Evolutionary conservation across 2,329 filamentous ascomycete species (phyloP).

Genomic region (Pseudogymnoascus sp.): DNA sequence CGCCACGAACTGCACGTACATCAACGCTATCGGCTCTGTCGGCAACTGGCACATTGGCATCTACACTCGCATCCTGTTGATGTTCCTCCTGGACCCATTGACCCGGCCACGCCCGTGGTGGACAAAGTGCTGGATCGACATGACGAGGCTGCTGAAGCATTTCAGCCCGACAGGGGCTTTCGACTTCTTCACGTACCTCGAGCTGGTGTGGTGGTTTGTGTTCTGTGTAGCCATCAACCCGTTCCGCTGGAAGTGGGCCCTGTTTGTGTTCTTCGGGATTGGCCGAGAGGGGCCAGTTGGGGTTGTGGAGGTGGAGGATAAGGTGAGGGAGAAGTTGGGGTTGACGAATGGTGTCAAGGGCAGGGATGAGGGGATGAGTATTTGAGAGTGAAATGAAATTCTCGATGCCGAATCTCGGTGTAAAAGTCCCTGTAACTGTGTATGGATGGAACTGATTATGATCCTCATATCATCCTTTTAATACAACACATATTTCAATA

Average conservation of each 20-base stretch:
- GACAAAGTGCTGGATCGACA: constrained; percentile 84
- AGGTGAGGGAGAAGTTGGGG: constrained; percentile 47
- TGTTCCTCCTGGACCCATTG: constrained; percentile 76
- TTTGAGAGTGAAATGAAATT: background rate
- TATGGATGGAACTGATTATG: background rate
- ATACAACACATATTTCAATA: background rate
- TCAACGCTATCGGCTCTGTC: constrained; percentile 73
- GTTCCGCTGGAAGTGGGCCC: constrained; percentile 84
- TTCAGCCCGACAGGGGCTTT: constrained; percentile 68
- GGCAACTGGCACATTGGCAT: constrained; percentile 88
- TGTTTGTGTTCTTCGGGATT: constrained; percentile 74
- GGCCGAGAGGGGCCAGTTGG: constrained; percentile 58
- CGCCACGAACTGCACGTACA: constrained; percentile 77
- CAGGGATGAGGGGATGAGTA: constrained; percentile 14
- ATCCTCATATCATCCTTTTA: background rate
- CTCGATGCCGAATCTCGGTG: background rate
- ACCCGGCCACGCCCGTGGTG: constrained; percentile 63
- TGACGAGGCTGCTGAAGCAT: constrained; percentile 66
- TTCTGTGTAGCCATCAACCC: constrained; percentile 76
- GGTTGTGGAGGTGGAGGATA: constrained; percentile 61
- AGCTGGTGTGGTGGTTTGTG: constrained; percentile 77
- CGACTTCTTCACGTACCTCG: constrained; percentile 84
- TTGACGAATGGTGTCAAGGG: constrained; percentile 25
- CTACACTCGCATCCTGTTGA: constrained; percentile 76
- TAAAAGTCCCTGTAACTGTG: background rate